phyloP scores from a whole-genome alignment of 106 monocot genomes.

The Posidonia australis region DNA sequence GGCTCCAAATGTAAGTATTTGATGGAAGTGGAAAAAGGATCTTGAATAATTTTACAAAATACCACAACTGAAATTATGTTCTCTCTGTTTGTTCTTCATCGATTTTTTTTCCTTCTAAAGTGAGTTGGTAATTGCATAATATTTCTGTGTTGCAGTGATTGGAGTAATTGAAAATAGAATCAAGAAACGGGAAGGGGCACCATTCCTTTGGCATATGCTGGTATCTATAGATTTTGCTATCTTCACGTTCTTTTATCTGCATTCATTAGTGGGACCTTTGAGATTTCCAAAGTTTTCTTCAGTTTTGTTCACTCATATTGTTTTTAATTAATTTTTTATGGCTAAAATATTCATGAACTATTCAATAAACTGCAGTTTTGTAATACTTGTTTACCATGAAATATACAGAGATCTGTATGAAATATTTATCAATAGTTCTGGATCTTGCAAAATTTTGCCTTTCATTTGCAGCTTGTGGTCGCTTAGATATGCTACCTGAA shows the following conservation, averaged over 20 bases:
- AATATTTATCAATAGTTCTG: too few species aligned
- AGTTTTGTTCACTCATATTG: neutral
- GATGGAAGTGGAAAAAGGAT: neutral
- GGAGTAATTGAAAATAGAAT: constrained; percentile 36
- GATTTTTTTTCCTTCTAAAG: neutral
- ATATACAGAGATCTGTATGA: too few species aligned
- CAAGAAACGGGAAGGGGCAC: constrained; percentile 35
- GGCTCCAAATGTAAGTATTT: constrained; percentile 33
- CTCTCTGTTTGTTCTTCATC: neutral
- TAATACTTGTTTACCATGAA: too few species aligned
- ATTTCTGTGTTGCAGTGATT: constrained; percentile 29
- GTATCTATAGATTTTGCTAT: constrained; percentile 25
- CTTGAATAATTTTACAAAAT: neutral
- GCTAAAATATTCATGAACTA: neutral
- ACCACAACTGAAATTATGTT: neutral
- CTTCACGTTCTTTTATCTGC: neutral
- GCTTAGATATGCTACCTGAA: too few species aligned
- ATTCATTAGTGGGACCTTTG: neutral
- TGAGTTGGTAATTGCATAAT: neutral
- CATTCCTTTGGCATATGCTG: constrained; percentile 70
- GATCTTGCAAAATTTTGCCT: too few species aligned
- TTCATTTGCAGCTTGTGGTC: neutral
- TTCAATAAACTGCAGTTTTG: too few species aligned
- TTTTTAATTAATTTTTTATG: neutral
- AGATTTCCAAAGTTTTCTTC: neutral